phyloP scores from a whole-genome alignment of 2,329 filamentous ascomycete genomes.

The Epichloe sp. region DNA sequence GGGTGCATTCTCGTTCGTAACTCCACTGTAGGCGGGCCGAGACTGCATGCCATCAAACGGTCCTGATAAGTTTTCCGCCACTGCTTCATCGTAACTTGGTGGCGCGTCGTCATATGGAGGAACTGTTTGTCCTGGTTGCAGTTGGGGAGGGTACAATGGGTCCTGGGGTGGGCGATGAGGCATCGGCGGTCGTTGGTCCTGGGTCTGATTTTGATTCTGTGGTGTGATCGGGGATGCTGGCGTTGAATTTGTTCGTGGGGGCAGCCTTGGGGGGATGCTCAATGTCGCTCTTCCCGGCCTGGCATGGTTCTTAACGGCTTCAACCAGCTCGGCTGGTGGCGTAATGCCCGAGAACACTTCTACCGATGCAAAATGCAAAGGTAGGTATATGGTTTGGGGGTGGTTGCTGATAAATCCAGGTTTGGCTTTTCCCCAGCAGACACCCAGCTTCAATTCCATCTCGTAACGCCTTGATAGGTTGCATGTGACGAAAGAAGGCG shows the following conservation, averaged over 20 bases:
- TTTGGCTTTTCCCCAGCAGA: conserved; percentile 56
- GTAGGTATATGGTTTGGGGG: conserved; percentile 58
- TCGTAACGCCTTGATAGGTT: conserved; percentile 76
- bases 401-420: conserved; percentile 14
- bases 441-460: conserved; percentile 66
- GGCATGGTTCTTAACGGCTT: conserved; percentile 31
- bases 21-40: conserved; percentile 54
- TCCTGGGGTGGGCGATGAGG: conserved; percentile 26
- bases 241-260: conserved; percentile 19
- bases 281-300: conserved; percentile 27
- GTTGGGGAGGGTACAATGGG: conserved; percentile 45
- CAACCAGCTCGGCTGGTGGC: conserved; percentile 63
- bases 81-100: conserved; percentile 86
- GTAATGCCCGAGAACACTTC: conserved; percentile 79
- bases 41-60: conserved; percentile 50
- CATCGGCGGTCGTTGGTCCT: conserved; percentile 7
- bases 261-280: conserved; percentile 23
- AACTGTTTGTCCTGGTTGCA: conserved; percentile 29
- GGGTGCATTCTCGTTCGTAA: conserved; percentile 47
- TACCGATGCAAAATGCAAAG: conserved; percentile 60
- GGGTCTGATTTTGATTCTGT: conserved; percentile 7
- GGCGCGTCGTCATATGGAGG: conserved; percentile 61
- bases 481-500: conserved; percentile 78
- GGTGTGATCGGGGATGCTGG: conserved; percentile 10
- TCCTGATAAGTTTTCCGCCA: conserved; percentile 59